Percentiles rank a stretch among this genome's conserved stretches.
These are phyloP conservation scores for Leccinum longicurvipes DNA, from an alignment of 768 basidiomycete genomes.

Conservation along the genomic window DNA sequence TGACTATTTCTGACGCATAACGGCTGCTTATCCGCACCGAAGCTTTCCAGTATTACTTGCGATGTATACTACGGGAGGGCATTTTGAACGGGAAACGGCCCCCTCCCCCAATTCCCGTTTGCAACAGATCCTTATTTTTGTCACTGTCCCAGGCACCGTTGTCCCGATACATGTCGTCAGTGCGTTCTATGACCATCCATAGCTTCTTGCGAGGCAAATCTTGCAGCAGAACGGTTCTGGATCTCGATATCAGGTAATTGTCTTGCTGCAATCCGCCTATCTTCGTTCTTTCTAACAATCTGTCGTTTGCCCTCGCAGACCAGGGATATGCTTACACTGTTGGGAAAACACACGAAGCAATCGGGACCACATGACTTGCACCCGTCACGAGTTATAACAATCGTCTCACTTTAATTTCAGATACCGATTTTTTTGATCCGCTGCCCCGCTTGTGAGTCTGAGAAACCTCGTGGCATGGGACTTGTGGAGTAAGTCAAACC, in stretches of 20 bases:
- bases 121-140: background rate
- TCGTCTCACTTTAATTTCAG: background rate
- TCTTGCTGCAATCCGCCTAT: too few relatives aligned
- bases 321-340: background rate
- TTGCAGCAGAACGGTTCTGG: background rate
- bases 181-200: background rate
- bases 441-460: background rate
- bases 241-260: background rate
- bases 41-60: too few relatives aligned
- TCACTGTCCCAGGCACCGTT: background rate
- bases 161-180: background rate
- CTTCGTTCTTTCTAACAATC: too few relatives aligned
- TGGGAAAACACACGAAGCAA: background rate
- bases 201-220: background rate
- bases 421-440: background rate
- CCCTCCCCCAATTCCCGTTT: background rate
- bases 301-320: background rate
- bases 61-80: background rate
- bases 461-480: background rate
- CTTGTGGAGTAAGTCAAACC: background rate
- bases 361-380: background rate
- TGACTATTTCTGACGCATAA: background rate
- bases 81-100: background rate
- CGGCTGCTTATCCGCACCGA: background rate
- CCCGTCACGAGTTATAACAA: background rate